Evolutionary conservation across 1,284 basidiomycete genomes (phyloP), one percentile per base, ranked within the genome.

Genomic region (Phellopilus nigrolimitatus): DNA sequence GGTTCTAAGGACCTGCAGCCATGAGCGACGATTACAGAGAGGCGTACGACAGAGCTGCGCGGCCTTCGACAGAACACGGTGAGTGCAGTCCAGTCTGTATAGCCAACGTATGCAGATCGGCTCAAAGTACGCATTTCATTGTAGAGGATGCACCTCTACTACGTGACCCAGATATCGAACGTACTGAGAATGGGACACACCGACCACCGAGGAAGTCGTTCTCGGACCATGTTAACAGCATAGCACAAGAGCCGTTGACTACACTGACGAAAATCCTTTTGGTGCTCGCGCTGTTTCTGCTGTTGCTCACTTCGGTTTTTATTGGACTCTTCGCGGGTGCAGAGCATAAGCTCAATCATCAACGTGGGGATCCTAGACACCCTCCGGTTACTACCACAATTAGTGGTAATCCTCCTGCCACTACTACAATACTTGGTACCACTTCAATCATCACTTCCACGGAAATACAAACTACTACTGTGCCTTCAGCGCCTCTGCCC

Each of bases 281-380:
- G 12, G 72, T 84, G 12, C 68, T 89, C 42, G 79, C 82, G 0
- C 76, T 98, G 53, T 62, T 90, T 27, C 75, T 97, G 49, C 76
- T 98, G 6, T 74, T 97, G 31, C 73, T 95, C 46, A 82, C 82
- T 56, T 87, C 89, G 17, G 79, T 92, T 19, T 95, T 97, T 68
- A 84, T 95, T 57, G 95, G 95, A 7, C 75, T 99, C 4, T 98
- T 95, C 67, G 88, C 89, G 22, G 92, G 91, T 4, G 84, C 88
- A 1, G 83, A 92, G 62, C 82, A 86, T 62, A 84, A 82, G 57
- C 75, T 93, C 52, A 80, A 80, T 36, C 77, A 76, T 60, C 71
- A 72, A 28, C 66, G 69, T 12, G 62, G n/a, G n/a, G n/a, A 62
- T 24, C 63, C 64, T 45, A 61, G 62, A 9, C 36, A 31, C 15